Base-by-base conservation (phyloP, 2,329 filamentous ascomycete genomes). In the Fusarium sp. region DNA sequence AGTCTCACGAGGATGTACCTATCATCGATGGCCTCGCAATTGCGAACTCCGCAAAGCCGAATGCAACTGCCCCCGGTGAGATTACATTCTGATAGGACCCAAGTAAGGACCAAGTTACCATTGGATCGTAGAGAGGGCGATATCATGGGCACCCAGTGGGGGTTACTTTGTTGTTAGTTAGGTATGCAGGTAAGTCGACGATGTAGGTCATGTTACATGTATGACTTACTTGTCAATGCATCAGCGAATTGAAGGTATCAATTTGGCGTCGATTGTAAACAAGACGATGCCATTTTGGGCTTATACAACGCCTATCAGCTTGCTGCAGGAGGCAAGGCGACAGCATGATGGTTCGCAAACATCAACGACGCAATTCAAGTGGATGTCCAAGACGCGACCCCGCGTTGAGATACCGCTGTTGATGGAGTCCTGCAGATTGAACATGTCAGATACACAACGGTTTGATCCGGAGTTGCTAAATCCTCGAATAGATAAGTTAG, bases 321-420 rank as follows among this genome's bases (percentile, higher is more conserved):
- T 52, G 36, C 29, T 49, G 41, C 63, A 46, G 37, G 20, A 40
- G 37, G 41, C 27, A 20, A 67, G 64, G 64, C 64, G 58, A 17
- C 64, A 25, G 59, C 58, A 67, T 67, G 23, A 35, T 54, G 64
- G 64, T 68, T 68, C 58, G 64, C 64, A 67, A 67, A 65, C 58
- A 46, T 36, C 35, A 11, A 39, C 53, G 37, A 37, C 41, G 23
- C 47, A 40, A 49, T 64, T 47, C 63, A 20, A 67, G 58, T 67
- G 64, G 64, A 47, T 63, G 40, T 39, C 29, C 53, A 51, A 40
- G 39, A 67, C 63, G 42, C 63, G 63, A 43, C 54, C 62, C 47
- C 62, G 42, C 60, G 33, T 27, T 64, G 20, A 31, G 20, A 36
- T 64, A 42, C 18, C 6, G n/a, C 33, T 52, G 41, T 65, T 21